Evolutionary conservation across 2,329 filamentous ascomycete species (phyloP), one percentile per base, ranked within the genome.

Genomic region (Claviceps humidiphila): DNA sequence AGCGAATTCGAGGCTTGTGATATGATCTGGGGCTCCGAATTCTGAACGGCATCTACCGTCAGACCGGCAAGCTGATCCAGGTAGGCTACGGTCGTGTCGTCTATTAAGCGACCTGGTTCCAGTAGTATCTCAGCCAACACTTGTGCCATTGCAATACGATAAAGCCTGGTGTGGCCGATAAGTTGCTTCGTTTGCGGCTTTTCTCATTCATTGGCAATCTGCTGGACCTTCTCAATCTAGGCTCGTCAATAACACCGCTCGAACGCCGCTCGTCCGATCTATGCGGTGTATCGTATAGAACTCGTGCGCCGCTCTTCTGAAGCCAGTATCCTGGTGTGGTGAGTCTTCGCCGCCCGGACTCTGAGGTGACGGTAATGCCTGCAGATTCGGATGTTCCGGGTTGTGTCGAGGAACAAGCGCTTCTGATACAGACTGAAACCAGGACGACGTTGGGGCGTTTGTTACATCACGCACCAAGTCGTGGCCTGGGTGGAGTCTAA

Each of bases 1-100:
- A 87, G 78, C 0, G 87, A 86, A 56, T 96, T 89, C 3, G 86
- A 84, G 52, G 82, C 77, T 61, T 96, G 88, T 0, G 85, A 74
- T n/a, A 97, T 78, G 0, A 81, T 82, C 55, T 89, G 82, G 0
- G 85, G 84, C 67, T 98, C 93, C 6, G 78, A 82, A 24, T 80
- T 79, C 49, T 80, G 79, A 51, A 97, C 76, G 39, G 85, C 80
- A 24, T 82, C 75, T 49, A 94, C 76, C 13, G 87, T 81, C 51
- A 94, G 82, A 3, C 87, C 86, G 5, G 87, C 82, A 46, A 97
- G 75, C 55, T 84, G 81, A 54, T 81, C 77, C 47, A 97, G 81
- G 66, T 97, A 98, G 50, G 78, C 74, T 50, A 80, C 72, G 11
- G 80, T 80, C 40, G 74, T 71, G 9, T 74, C 65, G 63, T 85